Percentiles rank a stretch among this genome's conserved stretches.
Conservation (phyloP, 345 rosid species). For the Sisymbrium irio region DNA sequence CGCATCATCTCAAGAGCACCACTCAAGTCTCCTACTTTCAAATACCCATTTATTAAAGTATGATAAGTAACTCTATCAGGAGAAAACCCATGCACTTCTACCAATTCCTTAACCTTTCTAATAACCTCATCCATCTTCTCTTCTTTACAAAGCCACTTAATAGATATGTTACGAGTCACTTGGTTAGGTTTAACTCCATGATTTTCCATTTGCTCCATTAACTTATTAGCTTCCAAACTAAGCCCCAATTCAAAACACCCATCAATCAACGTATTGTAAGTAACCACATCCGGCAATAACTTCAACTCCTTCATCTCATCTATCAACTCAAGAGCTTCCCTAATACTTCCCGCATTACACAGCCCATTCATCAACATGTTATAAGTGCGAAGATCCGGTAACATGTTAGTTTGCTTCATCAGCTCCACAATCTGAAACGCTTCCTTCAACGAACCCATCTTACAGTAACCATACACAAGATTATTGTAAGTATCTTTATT, state of each 20-base stretch:
- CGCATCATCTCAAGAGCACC: slow-evolving; percentile 67
- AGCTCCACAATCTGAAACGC: slow-evolving; percentile 61
- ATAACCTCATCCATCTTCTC: slow-evolving; percentile 67
- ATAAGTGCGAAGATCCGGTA: slow-evolving; percentile 41
- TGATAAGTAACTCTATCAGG: slow-evolving; percentile 69
- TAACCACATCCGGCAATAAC: too few relatives aligned
- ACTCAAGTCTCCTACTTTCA: slow-evolving; percentile 59
- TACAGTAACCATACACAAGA: slow-evolving; percentile 44
- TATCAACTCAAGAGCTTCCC: too few relatives aligned
- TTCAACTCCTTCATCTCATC: too few relatives aligned
- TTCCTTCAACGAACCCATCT: slow-evolving; percentile 37
- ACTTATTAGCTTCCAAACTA: too few relatives aligned
- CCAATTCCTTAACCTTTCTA: slow-evolving; percentile 47
- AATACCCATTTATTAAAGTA: slow-evolving; percentile 59
- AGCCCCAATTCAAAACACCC: background rate
- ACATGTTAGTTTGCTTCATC: slow-evolving; percentile 47
- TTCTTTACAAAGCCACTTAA: slow-evolving; percentile 75
- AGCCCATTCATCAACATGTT: slow-evolving; percentile 41
- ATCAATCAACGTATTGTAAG: too few relatives aligned
- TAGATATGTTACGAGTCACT: slow-evolving; percentile 57
- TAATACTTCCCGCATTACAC: too few relatives aligned
- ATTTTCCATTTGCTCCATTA: slow-evolving; percentile 33
- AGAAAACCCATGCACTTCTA: slow-evolving; percentile 47
- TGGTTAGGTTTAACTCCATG: slow-evolving; percentile 57
- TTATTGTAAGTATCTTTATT: slow-evolving; percentile 57